Base-by-base conservation (phyloP, 2,329 filamentous ascomycete genomes). In the Arthroderma sp. region DNA sequence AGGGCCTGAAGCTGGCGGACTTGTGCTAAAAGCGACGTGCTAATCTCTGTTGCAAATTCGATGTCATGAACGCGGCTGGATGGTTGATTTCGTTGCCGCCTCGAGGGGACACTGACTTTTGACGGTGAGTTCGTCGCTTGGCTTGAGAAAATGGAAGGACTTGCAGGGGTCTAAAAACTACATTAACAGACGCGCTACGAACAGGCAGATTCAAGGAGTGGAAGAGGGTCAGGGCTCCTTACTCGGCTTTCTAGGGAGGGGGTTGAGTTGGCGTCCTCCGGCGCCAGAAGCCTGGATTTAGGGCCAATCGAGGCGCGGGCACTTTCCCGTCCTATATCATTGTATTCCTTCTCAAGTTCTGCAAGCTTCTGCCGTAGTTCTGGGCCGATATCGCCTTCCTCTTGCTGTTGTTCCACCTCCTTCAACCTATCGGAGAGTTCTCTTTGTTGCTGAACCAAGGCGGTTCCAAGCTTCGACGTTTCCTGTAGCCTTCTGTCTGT, bases 1-100 rank as follows among this genome's bases (percentile, higher is more conserved):
- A 94, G 71, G 2, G 80, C 75, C 62, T 98, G 91, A 44, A 98
- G 67, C 59, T 91, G 87, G 50, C 91, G 82, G 42, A 98, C 84
- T 66, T 96, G 91, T n/a, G 83, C 80, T 42, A 98, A 81, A 42
- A 98, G 72, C 1, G 87, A 94, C 4, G 86, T 94, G 58, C 87
- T 95, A 56, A 98, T 95, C 60, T 98, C 89, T 42, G 91, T 88
- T n/a, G 89, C 91, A 58, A 98, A 94, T 55, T 95, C 87, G 58
- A 98, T 94, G 58, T 98, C 91, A 60, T 96, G 87, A 8, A 94
- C 81, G 42, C 88, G 80, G 59, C 81, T 91, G 6, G 83, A 77
- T 2, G 85, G 84, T 59, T 95, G 89, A 55, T 96, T 96, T 45
- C 91, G 78, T 59, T 91, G 77, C 61, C 88, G 91, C 53, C 89